Conservation (phyloP, 1,284 basidiomycete species). For the Moesziomyces globuligerus region DNA sequence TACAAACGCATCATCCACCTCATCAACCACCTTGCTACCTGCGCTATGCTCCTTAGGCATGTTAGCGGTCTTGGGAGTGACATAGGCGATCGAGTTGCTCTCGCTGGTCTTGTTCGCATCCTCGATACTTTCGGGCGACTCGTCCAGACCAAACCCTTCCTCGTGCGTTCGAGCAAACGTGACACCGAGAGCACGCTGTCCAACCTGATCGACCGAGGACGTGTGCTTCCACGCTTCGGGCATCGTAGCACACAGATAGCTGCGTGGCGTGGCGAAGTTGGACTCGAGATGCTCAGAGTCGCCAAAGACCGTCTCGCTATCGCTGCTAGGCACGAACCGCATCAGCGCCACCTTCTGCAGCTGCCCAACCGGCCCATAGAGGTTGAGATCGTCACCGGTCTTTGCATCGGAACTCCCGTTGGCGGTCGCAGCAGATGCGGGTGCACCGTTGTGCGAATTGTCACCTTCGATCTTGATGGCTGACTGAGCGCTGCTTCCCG, state of each 20-base stretch:
- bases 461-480: constrained; percentile 43
- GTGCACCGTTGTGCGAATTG: not conserved
- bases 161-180: constrained; percentile 81
- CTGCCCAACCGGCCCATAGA: constrained; percentile 87
- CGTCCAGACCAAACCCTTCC: constrained; percentile 78
- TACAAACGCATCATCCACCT: constrained; percentile 91
- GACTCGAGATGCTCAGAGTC: constrained; percentile 50
- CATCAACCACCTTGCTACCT: constrained; percentile 75
- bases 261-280: constrained; percentile 42
- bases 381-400: constrained; percentile 48
- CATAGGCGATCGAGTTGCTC: constrained; percentile 78
- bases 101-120: constrained; percentile 75
- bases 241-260: constrained; percentile 35
- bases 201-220: constrained; percentile 8
- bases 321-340: constrained; percentile 70
- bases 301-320: constrained; percentile 34
- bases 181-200: constrained; percentile 25
- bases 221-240: constrained; percentile 26
- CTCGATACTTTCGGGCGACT: constrained; percentile 18
- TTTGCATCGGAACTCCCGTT: constrained; percentile 8
- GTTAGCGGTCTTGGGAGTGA: constrained; percentile 77
- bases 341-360: constrained; percentile 95
- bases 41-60: constrained; percentile 77
- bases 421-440: not conserved
- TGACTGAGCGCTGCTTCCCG: constrained; percentile 23